Evolutionary conservation across 768 basidiomycete species (phyloP), one percentile per base, ranked within the genome.

Genomic region (Lactifluus echinatus): DNA sequence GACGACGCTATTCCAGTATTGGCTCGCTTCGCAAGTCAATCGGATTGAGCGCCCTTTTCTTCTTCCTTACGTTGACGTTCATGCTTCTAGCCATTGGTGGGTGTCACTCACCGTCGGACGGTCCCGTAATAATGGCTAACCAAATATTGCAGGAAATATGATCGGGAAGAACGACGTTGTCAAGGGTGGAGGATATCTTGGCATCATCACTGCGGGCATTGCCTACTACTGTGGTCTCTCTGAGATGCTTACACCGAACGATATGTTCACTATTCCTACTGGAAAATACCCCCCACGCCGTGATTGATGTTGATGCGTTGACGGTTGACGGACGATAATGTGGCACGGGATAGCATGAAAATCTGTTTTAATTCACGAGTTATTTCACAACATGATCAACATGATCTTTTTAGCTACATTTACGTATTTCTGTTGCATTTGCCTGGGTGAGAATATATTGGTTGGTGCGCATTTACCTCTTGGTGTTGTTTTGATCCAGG

Each of bases 1-100:
- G 2, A 54, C 52, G 23, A 43, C 8, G 46, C 4, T 6, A 14
- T 26, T n/a, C 8, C 47, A 80, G 79, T 39, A 47, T 84, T 31
- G 82, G 76, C 14, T 68, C 78, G 2, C 67, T 80, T 2, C 75
- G 79, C 56, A 74, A 76, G 24, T 82, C 78, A 42, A 39, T 82
- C 44, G 75, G 74, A 44, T 70, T 84, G 23, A 67, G 75, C 15
- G 66, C 75, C 1, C 68, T 85, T 26, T 78, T 84, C 66, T 67
- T 72, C 68, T 80, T 72, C 75, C 75, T 85, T 24, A 73, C 71
- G 24, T 57, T 79, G 51, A 83, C 83, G 6, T 85, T 79, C 72
- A 52, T 75, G 49, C 59, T 81, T 29, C 73, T 82, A 45, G 74
- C 72, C 4, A 60, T 69, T 12, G 75, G 76, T 63, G 63, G 66